Percentiles rank a stretch among this genome's conserved stretches.
Conservation (phyloP, 148 eudicot genomes). For the Chenopodium album region DNA sequence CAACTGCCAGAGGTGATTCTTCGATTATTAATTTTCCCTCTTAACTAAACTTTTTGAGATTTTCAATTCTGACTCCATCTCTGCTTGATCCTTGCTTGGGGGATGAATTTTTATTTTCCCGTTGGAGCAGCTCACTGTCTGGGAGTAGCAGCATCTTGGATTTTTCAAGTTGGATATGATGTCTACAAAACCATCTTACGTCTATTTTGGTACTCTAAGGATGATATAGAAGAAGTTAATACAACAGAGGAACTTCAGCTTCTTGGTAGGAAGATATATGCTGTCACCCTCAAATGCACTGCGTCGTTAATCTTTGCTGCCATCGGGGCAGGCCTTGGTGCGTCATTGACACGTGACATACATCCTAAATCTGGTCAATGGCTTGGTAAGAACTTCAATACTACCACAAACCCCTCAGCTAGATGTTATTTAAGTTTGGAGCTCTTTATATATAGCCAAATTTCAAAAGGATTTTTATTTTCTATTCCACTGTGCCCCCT, state of each 20-base stretch:
- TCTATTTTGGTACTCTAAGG: slow-evolving; percentile 34
- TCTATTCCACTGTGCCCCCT: background rate
- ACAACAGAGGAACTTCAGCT: slow-evolving; percentile 40
- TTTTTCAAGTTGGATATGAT: slow-evolving; percentile 84
- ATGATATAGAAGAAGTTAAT: slow-evolving; percentile 46
- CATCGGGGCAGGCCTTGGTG: slow-evolving; percentile 86
- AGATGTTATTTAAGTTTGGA: background rate
- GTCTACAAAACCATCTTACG: slow-evolving; percentile 50
- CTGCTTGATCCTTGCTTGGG: slow-evolving; percentile 4
- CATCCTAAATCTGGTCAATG: slow-evolving; percentile 84
- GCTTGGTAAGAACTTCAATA: slow-evolving; percentile 56
- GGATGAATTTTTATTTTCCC: background rate
- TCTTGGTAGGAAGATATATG: slow-evolving; percentile 58
- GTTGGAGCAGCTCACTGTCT: slow-evolving; percentile 67
- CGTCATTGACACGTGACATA: slow-evolving; percentile 35
- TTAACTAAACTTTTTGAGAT: background rate
- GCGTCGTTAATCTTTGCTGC: slow-evolving; percentile 82
- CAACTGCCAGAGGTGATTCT: slow-evolving; percentile 73
- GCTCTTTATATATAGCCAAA: background rate
- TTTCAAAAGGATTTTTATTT: background rate
- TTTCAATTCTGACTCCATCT: slow-evolving; percentile 3
- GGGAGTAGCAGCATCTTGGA: slow-evolving; percentile 87
- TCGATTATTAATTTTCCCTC: slow-evolving; percentile 9
- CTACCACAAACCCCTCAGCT: background rate
- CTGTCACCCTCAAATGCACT: slow-evolving; percentile 55